Evolutionary conservation across 306 rosid species (phyloP).

Genomic region (Carpinus fangiana): DNA sequence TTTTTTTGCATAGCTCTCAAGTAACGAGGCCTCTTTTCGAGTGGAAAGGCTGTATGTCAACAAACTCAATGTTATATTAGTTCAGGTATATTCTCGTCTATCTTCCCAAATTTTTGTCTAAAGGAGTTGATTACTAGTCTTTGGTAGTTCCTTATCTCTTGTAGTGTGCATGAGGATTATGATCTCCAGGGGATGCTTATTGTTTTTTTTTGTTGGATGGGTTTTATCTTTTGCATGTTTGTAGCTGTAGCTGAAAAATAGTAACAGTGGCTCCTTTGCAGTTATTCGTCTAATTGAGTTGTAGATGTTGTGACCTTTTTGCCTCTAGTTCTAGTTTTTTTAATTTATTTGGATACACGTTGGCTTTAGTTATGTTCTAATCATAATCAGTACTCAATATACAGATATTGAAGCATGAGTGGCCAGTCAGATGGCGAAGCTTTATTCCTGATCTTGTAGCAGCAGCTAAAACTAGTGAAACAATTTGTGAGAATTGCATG

Average conservation of each 20-base stretch:
- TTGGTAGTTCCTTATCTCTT: neutral
- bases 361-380: neutral
- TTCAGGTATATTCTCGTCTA: slow-evolving; percentile 60
- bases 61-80: slow-evolving; percentile 95
- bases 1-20: slow-evolving; percentile 63
- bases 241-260: neutral
- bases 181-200: neutral
- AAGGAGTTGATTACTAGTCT: neutral
- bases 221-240: neutral
- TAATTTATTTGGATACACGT: neutral
- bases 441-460: slow-evolving; percentile 94
- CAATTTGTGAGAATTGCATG: slow-evolving; percentile 96
- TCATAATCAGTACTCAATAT: slow-evolving; percentile 14
- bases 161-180: neutral
- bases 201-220: neutral
- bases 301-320: neutral
- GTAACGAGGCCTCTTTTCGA: slow-evolving; percentile 87
- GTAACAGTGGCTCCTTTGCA: neutral
- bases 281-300: neutral
- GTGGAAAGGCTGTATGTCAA: slow-evolving; percentile 89
- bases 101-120: neutral
- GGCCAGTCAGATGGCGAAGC: slow-evolving; percentile 95
- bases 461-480: slow-evolving; percentile 93
- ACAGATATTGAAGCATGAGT: slow-evolving; percentile 97
- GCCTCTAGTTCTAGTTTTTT: neutral